Evolutionary conservation across 768 basidiomycete species (phyloP).

Genomic region (Suillus subaureus): DNA sequence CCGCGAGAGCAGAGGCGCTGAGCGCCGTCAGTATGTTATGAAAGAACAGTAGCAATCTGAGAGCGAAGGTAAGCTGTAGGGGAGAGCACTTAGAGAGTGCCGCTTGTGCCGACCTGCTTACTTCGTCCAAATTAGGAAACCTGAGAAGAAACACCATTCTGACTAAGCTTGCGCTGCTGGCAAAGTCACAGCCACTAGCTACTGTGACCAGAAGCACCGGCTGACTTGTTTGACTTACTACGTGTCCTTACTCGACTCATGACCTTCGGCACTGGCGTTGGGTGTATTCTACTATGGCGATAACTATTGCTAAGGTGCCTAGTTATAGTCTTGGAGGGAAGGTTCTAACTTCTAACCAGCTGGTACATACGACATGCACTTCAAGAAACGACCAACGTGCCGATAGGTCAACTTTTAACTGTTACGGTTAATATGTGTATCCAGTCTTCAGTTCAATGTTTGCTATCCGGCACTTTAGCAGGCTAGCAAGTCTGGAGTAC

Average conservation of each 20-base stretch:
- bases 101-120: not conserved
- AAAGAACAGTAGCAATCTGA: not conserved
- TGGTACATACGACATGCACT: not conserved
- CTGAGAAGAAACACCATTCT: slow-evolving; percentile 6
- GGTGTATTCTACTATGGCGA: not conserved
- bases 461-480: not conserved
- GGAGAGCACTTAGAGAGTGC: slow-evolving; percentile 2
- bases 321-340: not conserved
- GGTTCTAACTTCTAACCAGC: not conserved
- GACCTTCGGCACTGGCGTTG: not conserved
- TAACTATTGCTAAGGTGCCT: not conserved
- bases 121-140: slow-evolving; percentile 5
- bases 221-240: not conserved
- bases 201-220: not conserved
- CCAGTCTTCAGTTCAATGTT: not conserved
- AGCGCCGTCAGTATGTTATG: not conserved
- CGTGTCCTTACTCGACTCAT: not conserved
- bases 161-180: slow-evolving; percentile 1
- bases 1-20: slow-evolving; percentile 8
- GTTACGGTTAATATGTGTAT: not conserved
- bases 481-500: not conserved
- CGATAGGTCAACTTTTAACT: not conserved
- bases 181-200: not conserved
- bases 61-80: slow-evolving; percentile 2
- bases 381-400: too few species aligned